Evolutionary conservation across 2,329 filamentous ascomycete genomes (phyloP).

Genomic region (Graphiopsis chlorocephala): DNA sequence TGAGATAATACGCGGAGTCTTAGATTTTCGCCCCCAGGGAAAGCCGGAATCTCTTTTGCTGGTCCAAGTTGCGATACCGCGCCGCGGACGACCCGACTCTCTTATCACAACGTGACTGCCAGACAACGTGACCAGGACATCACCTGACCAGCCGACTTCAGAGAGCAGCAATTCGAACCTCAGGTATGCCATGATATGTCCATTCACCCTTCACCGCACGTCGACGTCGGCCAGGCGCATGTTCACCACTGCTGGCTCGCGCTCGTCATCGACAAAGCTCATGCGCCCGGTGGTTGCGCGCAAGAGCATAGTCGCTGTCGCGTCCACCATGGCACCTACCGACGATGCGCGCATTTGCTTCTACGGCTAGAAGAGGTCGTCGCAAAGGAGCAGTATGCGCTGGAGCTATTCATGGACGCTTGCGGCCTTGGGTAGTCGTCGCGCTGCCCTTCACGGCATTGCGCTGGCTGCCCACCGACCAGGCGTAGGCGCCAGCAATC

Average conservation of each 20-base stretch:
- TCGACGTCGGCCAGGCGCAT: background rate
- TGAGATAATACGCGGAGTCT: background rate
- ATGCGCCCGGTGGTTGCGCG: constrained; percentile 4
- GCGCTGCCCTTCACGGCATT: background rate
- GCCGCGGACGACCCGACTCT: background rate
- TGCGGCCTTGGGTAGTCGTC: background rate
- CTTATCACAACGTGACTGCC: constrained; percentile 10
- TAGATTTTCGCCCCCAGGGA: background rate
- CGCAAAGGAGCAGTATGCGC: background rate
- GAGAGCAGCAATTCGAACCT: constrained; percentile 4
- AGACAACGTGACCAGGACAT: constrained; percentile 14
- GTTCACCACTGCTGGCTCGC: background rate
- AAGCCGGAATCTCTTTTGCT: background rate
- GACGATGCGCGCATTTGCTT: background rate
- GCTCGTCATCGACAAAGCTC: background rate
- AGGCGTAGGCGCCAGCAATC: background rate
- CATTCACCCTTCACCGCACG: background rate
- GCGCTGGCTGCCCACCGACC: background rate
- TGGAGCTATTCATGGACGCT: no score
- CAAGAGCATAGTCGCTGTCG: constrained; percentile 2
- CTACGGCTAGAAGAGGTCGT: background rate
- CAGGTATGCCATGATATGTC: constrained; percentile 8
- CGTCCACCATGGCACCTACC: background rate
- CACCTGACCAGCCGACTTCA: constrained; percentile 2
- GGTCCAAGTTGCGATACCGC: background rate